phyloP scores from a whole-genome alignment of 768 basidiomycete genomes.

The Mycena vulgaris region DNA sequence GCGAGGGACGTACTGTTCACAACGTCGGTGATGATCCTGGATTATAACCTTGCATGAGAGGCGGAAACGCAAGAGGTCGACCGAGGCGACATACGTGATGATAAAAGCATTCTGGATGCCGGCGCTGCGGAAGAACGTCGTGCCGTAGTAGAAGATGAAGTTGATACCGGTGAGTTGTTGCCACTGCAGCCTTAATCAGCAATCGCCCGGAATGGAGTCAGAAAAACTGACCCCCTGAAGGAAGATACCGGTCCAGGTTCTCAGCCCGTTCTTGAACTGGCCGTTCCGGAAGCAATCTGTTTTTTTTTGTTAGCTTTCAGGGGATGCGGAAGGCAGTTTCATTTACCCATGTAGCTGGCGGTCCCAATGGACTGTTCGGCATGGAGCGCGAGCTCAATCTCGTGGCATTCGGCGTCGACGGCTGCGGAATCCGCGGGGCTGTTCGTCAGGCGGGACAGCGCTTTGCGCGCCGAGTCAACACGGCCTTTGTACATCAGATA shows the following conservation, averaged over 20 bases:
- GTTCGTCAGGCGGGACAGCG: conserved; percentile 68
- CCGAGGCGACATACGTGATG: conserved; percentile 63
- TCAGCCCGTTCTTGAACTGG: conserved; percentile 67
- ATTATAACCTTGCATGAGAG: background rate
- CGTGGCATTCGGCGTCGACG: conserved; percentile 58
- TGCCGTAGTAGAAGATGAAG: conserved; percentile 50
- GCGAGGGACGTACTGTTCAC: conserved; percentile 27
- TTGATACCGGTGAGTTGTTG: conserved; percentile 89
- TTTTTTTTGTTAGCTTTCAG: background rate
- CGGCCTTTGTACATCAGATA: conserved; percentile 70
- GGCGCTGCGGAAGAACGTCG: conserved; percentile 55
- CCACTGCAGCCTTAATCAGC: conserved; percentile 40
- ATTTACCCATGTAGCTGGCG: conserved; percentile 57
- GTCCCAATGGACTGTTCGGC: conserved; percentile 65
- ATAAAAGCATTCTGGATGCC: conserved; percentile 57
- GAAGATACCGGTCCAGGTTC: conserved; percentile 76
- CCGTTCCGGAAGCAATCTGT: conserved; percentile 61
- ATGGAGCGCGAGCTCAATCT: conserved; percentile 56
- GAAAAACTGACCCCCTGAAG: conserved; percentile 60
- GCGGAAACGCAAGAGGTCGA: conserved; percentile 39
- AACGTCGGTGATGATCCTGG: conserved; percentile 30
- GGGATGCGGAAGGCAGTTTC: background rate
- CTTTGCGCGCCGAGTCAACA: conserved; percentile 61
- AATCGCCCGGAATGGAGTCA: background rate
- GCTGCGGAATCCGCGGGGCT: conserved; percentile 58